Conservation (phyloP, 192 early-diverging fungal genomes). For the Entomortierella lignicola region DNA sequence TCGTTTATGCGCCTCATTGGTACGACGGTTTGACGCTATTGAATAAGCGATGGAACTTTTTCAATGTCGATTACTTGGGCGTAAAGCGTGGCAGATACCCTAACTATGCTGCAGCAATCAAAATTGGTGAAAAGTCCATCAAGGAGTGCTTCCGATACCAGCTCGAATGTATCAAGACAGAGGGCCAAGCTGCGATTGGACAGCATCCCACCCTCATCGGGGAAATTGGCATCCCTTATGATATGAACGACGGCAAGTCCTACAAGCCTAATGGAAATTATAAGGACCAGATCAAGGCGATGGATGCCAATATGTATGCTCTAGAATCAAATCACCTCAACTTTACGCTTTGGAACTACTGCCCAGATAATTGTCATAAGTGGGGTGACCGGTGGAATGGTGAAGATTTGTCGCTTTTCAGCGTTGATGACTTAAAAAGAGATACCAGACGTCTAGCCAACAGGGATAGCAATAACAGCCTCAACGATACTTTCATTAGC, state of each 20-base stretch:
- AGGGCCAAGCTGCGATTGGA: constrained; percentile 59
- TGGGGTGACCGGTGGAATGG: constrained; percentile 70
- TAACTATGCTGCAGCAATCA: constrained; percentile 57
- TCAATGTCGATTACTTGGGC: constrained; percentile 67
- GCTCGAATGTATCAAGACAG: constrained; percentile 56
- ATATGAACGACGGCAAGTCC: constrained; percentile 52
- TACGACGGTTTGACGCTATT: constrained; percentile 71
- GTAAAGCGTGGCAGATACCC: constrained; percentile 67
- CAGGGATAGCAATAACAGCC: constrained; percentile 4
- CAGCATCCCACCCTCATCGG: constrained; percentile 60
- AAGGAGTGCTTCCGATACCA: constrained; percentile 63
- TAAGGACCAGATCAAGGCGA: constrained; percentile 62
- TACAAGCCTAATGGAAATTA: constrained; percentile 35
- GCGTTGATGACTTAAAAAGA: constrained; percentile 23
- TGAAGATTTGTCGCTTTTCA: constrained; percentile 63
- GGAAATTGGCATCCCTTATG: constrained; percentile 68
- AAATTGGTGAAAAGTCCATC: constrained; percentile 65
- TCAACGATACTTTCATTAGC: constrained; percentile 10
- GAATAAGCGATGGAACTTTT: constrained; percentile 69
- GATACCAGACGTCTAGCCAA: constrained; percentile 14
- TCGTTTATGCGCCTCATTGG: constrained; percentile 70
- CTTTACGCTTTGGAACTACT: constrained; percentile 67
- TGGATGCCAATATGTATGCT: constrained; percentile 65
- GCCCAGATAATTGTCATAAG: constrained; percentile 59
- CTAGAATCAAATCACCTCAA: constrained; percentile 60